Evolutionary conservation across 495 filamentous ascomycete species (phyloP), one percentile per base, ranked within the genome.

Genomic region (Podospora sp.): DNA sequence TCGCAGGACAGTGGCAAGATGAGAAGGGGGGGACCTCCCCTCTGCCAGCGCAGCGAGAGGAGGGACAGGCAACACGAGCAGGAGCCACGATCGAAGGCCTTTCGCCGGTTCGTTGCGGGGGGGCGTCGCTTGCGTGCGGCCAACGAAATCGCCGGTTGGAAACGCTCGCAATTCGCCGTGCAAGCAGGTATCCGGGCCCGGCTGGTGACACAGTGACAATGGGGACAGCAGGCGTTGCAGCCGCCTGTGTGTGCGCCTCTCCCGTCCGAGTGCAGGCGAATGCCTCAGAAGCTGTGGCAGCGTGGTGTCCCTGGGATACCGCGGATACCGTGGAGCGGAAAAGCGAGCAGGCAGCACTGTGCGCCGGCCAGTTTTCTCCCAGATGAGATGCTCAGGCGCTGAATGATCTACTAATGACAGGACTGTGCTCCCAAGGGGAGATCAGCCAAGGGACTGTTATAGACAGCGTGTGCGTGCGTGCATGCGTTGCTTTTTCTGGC

Each of bases 131-230:
- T 25, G n/a, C 56, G 51, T 40, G 27, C 7, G 40, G 61, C 60
- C 33, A 51, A 49, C 56, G 63, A 68, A 61, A 61, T 56, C 27
- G 56, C 58, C 35, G 33, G 14, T 24, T 24, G 58, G 36, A 27
- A 20, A 16, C 22, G 24, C 62, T 58, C 61, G 24, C 51, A 58
- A 52, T 27, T 16, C 51, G 53, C 18, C 40, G 57, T 63, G n/a
- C 27, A 63, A n/a, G 68, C 68, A 69, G 55, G 60, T 53, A 72
- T 61, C 63, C 69, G 67, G 63, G 24, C 52, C 56, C 49, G 33
- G 64, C 51, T 50, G 62, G 68, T 68, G 65, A 63, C 36, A 70
- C 68, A 40, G 60, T 25, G 40, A 62, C 65, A 63, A 63, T 63
- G 51, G 60, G 33, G 60, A n/a, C 58, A 63, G 61, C 40, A 35